A percentile compares a stretch with the other conserved stretches of the same genome.
These are phyloP conservation scores for Carallia brachiata DNA, from an alignment of 345 rosid genomes.

Conservation along the genomic window DNA sequence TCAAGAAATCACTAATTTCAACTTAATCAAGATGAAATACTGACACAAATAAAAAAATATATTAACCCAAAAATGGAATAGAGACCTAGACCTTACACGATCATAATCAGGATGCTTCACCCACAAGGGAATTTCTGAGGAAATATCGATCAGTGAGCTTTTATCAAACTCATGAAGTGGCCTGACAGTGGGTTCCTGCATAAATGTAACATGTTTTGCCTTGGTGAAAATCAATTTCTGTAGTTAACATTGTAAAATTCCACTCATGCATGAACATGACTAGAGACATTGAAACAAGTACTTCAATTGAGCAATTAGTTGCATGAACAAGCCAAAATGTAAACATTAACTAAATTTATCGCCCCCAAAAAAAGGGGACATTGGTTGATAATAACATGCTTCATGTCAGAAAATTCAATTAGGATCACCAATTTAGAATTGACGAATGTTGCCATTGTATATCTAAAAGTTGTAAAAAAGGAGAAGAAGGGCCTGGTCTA, in stretches of 20 bases:
- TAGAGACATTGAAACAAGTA: too few relatives aligned
- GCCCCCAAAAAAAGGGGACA: too few relatives aligned
- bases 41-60: too few relatives aligned
- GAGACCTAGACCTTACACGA: slow-evolving; percentile 24
- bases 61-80: background rate
- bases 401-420: too few relatives aligned
- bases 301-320: too few relatives aligned
- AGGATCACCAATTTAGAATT: background rate
- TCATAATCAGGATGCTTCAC: slow-evolving; percentile 55
- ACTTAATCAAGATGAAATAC: background rate
- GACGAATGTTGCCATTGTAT: background rate
- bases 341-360: too few relatives aligned
- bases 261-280: too few relatives aligned
- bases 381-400: too few relatives aligned
- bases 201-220: background rate
- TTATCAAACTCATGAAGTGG: slow-evolving; percentile 38
- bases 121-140: slow-evolving; percentile 48
- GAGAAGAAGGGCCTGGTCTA: background rate
- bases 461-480: background rate
- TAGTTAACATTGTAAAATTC: too few relatives aligned
- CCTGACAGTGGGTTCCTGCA: slow-evolving; percentile 41
- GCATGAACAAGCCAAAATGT: too few relatives aligned
- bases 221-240: background rate
- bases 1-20: background rate
- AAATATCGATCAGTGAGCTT: slow-evolving; percentile 30